Percentiles rank a stretch among this genome's conserved stretches.
Evolutionary conservation across 2,329 filamentous ascomycete genomes (phyloP).

Genomic region (Hymenoscyphus scutula): DNA sequence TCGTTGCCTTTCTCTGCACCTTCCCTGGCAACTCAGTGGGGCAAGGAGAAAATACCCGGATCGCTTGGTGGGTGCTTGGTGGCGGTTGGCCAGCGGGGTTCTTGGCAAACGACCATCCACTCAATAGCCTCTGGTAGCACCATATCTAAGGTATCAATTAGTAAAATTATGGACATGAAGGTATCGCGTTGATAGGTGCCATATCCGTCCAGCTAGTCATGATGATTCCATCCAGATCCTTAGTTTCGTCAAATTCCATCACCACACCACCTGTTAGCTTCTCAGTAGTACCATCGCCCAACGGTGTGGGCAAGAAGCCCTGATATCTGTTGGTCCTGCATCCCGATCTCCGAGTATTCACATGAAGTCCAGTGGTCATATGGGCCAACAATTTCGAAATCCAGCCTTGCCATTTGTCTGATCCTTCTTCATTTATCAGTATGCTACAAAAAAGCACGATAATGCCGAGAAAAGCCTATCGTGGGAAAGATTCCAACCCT

Average conservation of each 20-base stretch:
- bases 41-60: not conserved
- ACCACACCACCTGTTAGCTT: not conserved
- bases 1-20: not conserved
- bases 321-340: not conserved
- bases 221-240: not conserved
- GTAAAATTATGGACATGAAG: conserved; percentile 1
- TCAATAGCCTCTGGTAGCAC: not conserved
- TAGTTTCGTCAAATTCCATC: not conserved
- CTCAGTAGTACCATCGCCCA: not conserved
- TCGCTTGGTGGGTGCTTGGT: no score
- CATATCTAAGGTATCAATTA: not conserved
- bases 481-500: conserved; percentile 14
- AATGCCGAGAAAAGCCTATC: conserved; percentile 7
- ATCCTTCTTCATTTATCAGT: conserved; percentile 7
- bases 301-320: not conserved
- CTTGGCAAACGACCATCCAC: not conserved
- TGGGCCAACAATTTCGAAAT: conserved; percentile 2
- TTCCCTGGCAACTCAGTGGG: not conserved
- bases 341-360: conserved; percentile 5
- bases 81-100: not conserved
- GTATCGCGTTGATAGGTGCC: not conserved
- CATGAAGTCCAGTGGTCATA: conserved; percentile 9
- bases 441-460: conserved; percentile 23
- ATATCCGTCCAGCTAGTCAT: not conserved
- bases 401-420: not conserved